Conservation (phyloP, 2,329 filamentous ascomycete species). For the Coleophoma cylindrospora region DNA sequence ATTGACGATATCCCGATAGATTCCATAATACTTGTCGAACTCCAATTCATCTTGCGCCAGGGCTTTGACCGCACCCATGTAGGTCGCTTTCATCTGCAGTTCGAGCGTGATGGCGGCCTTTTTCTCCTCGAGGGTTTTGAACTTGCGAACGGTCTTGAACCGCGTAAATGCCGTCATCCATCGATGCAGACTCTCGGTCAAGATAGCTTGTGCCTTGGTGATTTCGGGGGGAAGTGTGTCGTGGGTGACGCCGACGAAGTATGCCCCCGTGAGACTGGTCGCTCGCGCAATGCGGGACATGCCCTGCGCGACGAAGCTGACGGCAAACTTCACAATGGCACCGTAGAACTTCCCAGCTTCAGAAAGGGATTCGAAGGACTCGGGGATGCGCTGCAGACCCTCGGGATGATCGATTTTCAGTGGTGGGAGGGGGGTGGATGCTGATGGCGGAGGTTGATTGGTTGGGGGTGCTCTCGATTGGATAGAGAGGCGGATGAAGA, state of each 20-base stretch:
- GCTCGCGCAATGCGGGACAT: slow-evolving; percentile 4
- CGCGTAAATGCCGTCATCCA: slow-evolving; percentile 6
- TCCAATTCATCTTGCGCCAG: slow-evolving; percentile 6
- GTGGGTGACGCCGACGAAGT: neutral
- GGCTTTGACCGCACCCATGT: slow-evolving; percentile 4
- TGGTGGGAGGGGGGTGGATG: neutral
- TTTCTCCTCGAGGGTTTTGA: slow-evolving; percentile 1
- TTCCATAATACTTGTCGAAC: slow-evolving; percentile 4
- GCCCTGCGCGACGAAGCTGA: slow-evolving; percentile 3
- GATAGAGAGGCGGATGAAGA: slow-evolving; percentile 6
- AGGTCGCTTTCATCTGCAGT: slow-evolving; percentile 8
- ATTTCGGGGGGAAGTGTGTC: slow-evolving; percentile 3
- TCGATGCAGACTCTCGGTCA: slow-evolving; percentile 3
- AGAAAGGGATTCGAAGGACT: slow-evolving; percentile 2
- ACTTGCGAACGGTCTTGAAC: neutral
- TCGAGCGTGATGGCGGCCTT: slow-evolving; percentile 6
- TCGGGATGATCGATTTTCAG: slow-evolving; percentile 2
- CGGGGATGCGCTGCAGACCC: slow-evolving; percentile 2
- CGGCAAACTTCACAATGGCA: slow-evolving; percentile 5
- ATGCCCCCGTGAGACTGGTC: slow-evolving; percentile 4
- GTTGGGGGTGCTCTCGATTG: slow-evolving; percentile 1
- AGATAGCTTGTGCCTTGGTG: slow-evolving; percentile 1
- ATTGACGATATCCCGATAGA: slow-evolving; percentile 5
- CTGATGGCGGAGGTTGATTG: neutral
- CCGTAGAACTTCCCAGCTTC: slow-evolving; percentile 3